Evolutionary conservation across 345 rosid genomes (phyloP).

Genomic region (Sisymbrium altissimum): DNA sequence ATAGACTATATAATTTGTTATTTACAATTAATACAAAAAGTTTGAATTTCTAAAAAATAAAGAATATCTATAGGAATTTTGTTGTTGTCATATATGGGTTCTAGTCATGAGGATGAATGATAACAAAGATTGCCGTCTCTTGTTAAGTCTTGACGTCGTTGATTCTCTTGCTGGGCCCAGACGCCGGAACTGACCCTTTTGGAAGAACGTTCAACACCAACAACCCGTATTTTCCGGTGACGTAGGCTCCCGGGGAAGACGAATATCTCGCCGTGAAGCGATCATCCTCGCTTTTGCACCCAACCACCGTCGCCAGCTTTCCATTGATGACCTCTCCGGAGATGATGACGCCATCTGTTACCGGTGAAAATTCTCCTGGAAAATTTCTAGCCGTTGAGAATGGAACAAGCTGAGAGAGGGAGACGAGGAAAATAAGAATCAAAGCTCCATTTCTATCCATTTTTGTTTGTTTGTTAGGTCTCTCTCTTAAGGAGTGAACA

Average conservation of each 20-base stretch:
- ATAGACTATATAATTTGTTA: neutral
- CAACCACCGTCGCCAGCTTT: constrained; percentile 2
- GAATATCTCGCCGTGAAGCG: neutral
- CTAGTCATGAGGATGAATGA: neutral
- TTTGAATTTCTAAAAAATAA: neutral
- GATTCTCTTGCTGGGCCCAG: constrained; percentile 54
- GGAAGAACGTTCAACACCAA: constrained; percentile 56
- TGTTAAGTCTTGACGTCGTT: constrained; percentile 43
- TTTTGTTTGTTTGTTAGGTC: neutral
- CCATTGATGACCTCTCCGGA: constrained; percentile 6
- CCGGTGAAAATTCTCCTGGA: neutral
- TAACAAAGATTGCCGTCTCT: neutral
- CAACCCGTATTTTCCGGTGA: constrained; percentile 38
- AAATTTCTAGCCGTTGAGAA: constrained; percentile 15
- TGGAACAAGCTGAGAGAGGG: neutral
- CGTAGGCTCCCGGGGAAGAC: neutral
- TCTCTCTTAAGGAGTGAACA: neutral
- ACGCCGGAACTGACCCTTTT: constrained; percentile 44
- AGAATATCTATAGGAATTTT: neutral
- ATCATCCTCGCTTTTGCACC: constrained; percentile 14
- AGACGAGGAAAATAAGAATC: neutral
- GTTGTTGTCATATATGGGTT: neutral
- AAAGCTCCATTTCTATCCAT: constrained; percentile 14
- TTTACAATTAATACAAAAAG: neutral
- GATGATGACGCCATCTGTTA: constrained; percentile 7